Base-by-base conservation (phyloP, 192 early-diverging fungal genomes). In the Piromyces sp. region DNA sequence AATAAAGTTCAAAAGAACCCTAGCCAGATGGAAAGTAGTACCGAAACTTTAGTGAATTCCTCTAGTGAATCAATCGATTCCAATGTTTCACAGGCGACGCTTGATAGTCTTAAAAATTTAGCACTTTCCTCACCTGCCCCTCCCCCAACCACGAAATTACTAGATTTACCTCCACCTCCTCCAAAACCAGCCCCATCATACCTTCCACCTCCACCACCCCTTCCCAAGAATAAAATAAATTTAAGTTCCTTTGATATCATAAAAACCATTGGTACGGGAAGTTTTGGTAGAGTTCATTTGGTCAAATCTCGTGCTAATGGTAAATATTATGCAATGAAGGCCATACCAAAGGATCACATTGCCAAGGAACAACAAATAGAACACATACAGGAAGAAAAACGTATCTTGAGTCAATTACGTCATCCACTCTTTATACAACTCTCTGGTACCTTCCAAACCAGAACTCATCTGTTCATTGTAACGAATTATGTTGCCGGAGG, bases 401-500 rank as follows among this genome's bases (percentile, higher is more conserved):
- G 26, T 7, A 68, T 68, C 19, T n/a, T 68, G 22, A 68, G 26
- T 28, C 19, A 68, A 68, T 68, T 68, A 68, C 22, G 9, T 68
- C 51, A 68, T n/a, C 51, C 51, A n/a, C 9, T 68, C 26, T 68
- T 91, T 30, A 88, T 91, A 22, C 88, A 90, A 83, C 81, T 91
- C 16, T 89, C 86, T 82, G 84, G 85, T 37, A 88, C 90, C 30
- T 91, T 91, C 83, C 90, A 91, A 81, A 86, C 85, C 22, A 82
- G 86, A 37, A 83, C 84, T 15, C 84, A 89, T 83, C 82, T 91
- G 30, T 91, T 88, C 80, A 89, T 91, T 85, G 86, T 90, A 37
- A 85, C 90, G 84, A 89, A 91, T 81, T 91, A 87, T 82, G 87
- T 90, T 42, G 86, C 87, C n/a, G 90, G 90, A 1, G 90, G 90